Evolutionary conservation across 2,329 filamentous ascomycete species (phyloP), one percentile per base, ranked within the genome.

Genomic region (Penicillium aurantiogriseum): DNA sequence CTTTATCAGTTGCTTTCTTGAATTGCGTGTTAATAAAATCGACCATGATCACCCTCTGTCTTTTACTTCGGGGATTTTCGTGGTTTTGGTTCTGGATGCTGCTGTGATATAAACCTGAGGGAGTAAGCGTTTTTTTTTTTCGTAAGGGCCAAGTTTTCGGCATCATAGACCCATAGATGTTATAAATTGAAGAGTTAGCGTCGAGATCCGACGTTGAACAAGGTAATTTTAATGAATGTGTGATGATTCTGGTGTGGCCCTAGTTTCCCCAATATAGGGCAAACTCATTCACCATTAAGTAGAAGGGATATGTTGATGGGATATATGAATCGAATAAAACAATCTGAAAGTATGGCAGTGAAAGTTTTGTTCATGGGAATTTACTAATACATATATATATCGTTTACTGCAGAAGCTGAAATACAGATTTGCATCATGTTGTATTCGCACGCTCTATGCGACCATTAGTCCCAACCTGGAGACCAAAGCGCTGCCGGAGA

Each of bases 401-500:
- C 40, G 25, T 40, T 35, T 23, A 38, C 36, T 35, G 35, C 21
- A 17, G n/a, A 17, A 27, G 8, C 11, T 45, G 27, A 25, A 45
- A 15, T 53, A 50, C 33, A 52, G 29, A 47, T 42, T 15, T 42
- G 38, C 6, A 21, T 58, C 59, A 58, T n/a, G 19, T 51, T 51
- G 39, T 13, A 51, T 67, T 54, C 49, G 73, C 66, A 36, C 73
- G 63, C 38, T 70, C 67, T 44, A 75, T 59, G 5, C 73, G 70
- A 29, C 73, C 73, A 59, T 74, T 67, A 31, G 69, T 50, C 6
- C 70, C 68, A 54, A 76, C 65, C 49, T 73, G 73, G 21, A 76
- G 58, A n/a, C 74, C 74, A 48, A 76, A 73, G n/a, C 72, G 63
- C 54, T 71, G 65, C 19, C 74, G 67, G 13, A 77, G 62, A 47